phyloP scores from a whole-genome alignment of 176 grass and related monocot species.

The Pharus latifolius region DNA sequence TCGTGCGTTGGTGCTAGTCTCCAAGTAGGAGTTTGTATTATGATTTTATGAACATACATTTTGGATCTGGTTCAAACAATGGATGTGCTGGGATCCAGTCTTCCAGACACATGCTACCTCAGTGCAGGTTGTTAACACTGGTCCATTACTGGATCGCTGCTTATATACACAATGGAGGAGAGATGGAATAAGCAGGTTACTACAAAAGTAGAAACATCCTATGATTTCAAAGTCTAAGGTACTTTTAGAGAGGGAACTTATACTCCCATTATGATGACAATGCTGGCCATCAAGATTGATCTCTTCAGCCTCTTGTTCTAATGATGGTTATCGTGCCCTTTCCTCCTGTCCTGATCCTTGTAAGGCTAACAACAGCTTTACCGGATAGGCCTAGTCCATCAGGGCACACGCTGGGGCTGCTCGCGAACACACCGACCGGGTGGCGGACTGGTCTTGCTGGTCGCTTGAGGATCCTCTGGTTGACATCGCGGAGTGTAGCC shows the following conservation, averaged over 20 bases:
- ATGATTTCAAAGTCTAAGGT: neutral
- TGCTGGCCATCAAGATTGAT: neutral
- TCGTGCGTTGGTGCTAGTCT: neutral
- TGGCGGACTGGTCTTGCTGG: slow-evolving; percentile 62
- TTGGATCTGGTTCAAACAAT: neutral
- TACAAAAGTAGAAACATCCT: neutral
- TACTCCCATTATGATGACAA: neutral
- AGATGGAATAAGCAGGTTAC: neutral
- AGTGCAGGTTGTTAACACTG: neutral
- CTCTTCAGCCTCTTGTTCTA: slow-evolving; percentile 63
- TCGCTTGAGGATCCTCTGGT: slow-evolving; percentile 55
- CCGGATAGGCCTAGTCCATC: slow-evolving; percentile 55
- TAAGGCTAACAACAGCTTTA: slow-evolving; percentile 62
- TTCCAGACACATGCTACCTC: neutral
- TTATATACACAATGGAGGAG: neutral
- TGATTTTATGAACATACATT: neutral
- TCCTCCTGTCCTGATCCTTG: slow-evolving; percentile 73
- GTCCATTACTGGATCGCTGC: neutral
- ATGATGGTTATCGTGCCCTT: slow-evolving; percentile 80
- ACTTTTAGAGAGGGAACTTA: neutral
- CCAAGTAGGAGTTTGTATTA: neutral
- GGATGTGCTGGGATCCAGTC: neutral
- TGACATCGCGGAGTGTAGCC: slow-evolving; percentile 65
- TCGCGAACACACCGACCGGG: slow-evolving; percentile 62
- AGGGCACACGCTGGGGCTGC: slow-evolving; percentile 21